phyloP scores from a whole-genome alignment of 108 stramenopile species.

The Pseudonitzschia multiseries region DNA sequence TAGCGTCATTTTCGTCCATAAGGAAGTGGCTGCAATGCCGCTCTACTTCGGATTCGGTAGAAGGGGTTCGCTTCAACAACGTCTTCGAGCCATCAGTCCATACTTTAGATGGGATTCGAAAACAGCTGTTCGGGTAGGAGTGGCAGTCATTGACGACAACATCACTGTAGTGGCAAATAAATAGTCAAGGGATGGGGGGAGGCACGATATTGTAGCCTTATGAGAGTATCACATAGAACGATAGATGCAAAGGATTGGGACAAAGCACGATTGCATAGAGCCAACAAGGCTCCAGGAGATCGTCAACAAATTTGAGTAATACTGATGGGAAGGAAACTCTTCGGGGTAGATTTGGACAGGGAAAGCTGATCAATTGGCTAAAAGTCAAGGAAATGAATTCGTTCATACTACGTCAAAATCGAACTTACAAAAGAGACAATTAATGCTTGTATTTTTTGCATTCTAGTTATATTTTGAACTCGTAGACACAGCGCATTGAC shows the following conservation, averaged over 20 bases:
- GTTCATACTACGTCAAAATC: too few species aligned
- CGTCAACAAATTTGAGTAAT: too few species aligned
- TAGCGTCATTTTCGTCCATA: not conserved
- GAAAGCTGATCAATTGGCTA: too few species aligned
- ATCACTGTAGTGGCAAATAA: not conserved
- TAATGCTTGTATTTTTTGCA: too few species aligned
- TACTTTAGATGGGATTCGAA: constrained; percentile 8
- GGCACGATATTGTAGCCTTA: not conserved
- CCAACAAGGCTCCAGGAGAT: too few species aligned
- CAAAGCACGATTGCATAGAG: not conserved
- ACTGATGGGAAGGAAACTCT: too few species aligned
- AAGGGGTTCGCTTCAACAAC: not conserved
- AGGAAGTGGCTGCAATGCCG: constrained; percentile 5
- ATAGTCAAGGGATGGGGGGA: not conserved
- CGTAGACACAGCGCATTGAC: too few species aligned
- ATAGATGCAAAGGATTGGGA: not conserved
- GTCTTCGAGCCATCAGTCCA: not conserved
- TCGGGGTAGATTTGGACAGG: too few species aligned
- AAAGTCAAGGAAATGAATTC: too few species aligned
- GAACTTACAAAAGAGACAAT: too few species aligned
- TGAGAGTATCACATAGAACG: not conserved
- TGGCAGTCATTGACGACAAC: not conserved
- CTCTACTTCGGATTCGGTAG: not conserved
- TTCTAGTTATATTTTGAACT: too few species aligned
- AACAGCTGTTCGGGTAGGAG: not conserved